These are phyloP conservation scores for Aspergillus fructus DNA, from an alignment of 2,329 filamentous ascomycete species.

Conservation along the genomic window DNA sequence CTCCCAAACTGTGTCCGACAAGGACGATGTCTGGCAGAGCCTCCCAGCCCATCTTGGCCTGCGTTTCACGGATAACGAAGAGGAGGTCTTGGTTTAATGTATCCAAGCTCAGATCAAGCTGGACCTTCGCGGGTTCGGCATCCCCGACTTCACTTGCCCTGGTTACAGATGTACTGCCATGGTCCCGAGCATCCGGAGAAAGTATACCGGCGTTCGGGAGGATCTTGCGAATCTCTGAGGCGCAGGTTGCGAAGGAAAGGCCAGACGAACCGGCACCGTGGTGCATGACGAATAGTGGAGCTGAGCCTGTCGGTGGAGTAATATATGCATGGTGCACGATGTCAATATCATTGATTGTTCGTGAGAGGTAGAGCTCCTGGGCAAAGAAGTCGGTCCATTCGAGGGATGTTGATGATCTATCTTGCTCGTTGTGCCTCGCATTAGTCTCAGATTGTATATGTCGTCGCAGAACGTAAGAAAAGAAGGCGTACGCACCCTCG, in stretches of 20 bases:
- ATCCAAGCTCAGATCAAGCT: conserved; percentile 68
- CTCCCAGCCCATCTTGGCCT: conserved; percentile 69
- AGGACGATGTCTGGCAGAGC: conserved; percentile 73
- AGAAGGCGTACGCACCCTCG: conserved; percentile 53
- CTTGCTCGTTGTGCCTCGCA: neutral
- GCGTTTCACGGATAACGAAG: conserved; percentile 66
- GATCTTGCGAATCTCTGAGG: conserved; percentile 71
- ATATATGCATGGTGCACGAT: conserved; percentile 83
- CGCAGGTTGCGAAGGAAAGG: conserved; percentile 83
- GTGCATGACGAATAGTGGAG: conserved; percentile 87
- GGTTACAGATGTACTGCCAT: conserved; percentile 64
- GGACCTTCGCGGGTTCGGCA: conserved; percentile 27
- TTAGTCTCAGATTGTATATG: conserved; percentile 1
- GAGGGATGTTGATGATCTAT: conserved; percentile 56
- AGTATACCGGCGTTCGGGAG: conserved; percentile 81
- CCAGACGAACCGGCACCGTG: conserved; percentile 94
- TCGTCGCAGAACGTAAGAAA: neutral
- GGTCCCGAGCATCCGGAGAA: conserved; percentile 80
- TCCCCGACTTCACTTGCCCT: neutral
- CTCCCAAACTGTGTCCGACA: conserved; percentile 89
- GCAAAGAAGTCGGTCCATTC: conserved; percentile 91
- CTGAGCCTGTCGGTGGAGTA: conserved; percentile 70
- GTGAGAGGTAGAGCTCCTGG: conserved; percentile 72
- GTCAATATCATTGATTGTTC: conserved; percentile 33
- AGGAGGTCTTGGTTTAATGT: conserved; percentile 73